Evolutionary conservation across 2,329 filamentous ascomycete genomes (phyloP), one percentile per base, ranked within the genome.

Genomic region (Pseudogymnoascus sp.): DNA sequence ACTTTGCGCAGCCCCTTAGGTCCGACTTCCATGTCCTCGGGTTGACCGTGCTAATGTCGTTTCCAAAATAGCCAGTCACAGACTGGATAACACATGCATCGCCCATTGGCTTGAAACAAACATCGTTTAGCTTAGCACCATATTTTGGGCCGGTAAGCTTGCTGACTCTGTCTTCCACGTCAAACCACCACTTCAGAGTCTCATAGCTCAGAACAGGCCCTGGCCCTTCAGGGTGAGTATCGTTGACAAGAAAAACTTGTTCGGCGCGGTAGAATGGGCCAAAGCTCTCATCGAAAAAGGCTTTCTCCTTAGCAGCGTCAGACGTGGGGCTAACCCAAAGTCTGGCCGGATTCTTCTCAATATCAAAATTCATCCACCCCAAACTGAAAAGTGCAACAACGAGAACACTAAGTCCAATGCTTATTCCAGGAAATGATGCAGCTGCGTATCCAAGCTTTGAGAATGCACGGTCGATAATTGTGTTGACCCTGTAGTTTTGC

Each of bases 281-380:
- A 73, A 99, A 99, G 69, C 91, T 92, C 37, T 84, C 75, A 73
- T 99, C 96, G 68, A 97, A 99, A 73, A 96, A 99, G 1, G 83
- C 83, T 77, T 99, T 99, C 74, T 99, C 93, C 72, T 91, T 84
- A 0, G 95, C 95, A 19, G 96, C 93, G 59, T 87, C 85, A 3
- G 95, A 97, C 7, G 89, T 89, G 6, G 95, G 95, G 70, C 93
- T 93, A n/a, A 99, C 95, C 95, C 95, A 99, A 7, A 99, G 79
- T 59, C 90, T 86, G 10, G 96, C 95, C 5, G 95, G 95, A 66
- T 97, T 89, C 21, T 82, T 90, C 75, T 97, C 95, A 37, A 99
- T 81, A n/a, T 90, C 82, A 71, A 99, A 99, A 50, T 85, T 85
- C 64, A 95, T 78, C 91, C 91, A 96, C 1, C 95, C 95, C 37